Evolutionary conservation across 192 early-diverging fungal species (phyloP).

Genomic region (Dimargaris xerosporica): DNA sequence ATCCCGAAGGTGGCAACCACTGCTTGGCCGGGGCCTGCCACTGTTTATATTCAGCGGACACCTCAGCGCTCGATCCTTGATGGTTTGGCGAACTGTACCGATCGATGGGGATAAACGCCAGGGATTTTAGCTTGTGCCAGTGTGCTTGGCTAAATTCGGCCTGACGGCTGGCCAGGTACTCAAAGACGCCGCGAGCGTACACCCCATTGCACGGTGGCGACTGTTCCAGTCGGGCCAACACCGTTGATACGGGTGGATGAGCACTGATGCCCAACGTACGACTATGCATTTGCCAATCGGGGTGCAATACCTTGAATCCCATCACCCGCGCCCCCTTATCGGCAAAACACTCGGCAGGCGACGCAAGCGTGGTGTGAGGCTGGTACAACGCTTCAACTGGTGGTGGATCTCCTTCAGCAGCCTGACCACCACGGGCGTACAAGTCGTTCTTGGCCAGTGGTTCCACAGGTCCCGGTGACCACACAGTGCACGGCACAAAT

Average conservation of each 20-base stretch:
- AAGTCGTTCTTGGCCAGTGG: neutral
- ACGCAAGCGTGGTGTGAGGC: constrained; percentile 19
- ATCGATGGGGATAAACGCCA: constrained; percentile 61
- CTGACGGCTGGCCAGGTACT: constrained; percentile 47
- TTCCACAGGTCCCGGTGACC: neutral
- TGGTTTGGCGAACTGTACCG: constrained; percentile 17
- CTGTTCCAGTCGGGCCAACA: constrained; percentile 25
- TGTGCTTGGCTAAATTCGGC: constrained; percentile 34
- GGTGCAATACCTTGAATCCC: constrained; percentile 46
- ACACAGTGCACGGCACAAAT: constrained; percentile 44
- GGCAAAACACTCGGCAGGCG: constrained; percentile 46
- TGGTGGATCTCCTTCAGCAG: neutral
- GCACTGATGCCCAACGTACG: constrained; percentile 49
- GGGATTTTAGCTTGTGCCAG: constrained; percentile 33
- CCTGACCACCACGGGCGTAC: neutral
- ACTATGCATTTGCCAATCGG: constrained; percentile 28
- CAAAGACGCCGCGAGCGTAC: constrained; percentile 40
- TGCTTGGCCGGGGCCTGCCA: constrained; percentile 22
- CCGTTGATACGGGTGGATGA: constrained; percentile 30
- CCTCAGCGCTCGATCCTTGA: constrained; percentile 9
- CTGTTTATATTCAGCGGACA: constrained; percentile 14
- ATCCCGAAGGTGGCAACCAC: no score
- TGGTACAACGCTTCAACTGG: neutral
- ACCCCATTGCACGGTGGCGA: constrained; percentile 15
- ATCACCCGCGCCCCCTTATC: constrained; percentile 42